Evolutionary conservation across 108 stramenopile genomes (phyloP).

Genomic region (Nitzschia inconspicua): DNA sequence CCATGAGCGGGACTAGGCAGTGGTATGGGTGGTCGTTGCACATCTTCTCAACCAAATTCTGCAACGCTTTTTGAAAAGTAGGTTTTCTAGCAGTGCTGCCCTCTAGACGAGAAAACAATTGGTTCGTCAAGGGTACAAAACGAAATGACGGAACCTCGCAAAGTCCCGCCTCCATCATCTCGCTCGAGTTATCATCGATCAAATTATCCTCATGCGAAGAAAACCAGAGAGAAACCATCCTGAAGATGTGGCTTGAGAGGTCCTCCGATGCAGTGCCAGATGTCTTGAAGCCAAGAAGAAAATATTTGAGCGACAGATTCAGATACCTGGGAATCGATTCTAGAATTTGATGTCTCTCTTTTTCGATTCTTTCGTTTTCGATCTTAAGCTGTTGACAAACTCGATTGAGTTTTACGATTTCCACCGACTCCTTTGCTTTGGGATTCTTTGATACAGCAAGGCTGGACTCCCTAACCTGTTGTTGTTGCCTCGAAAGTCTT

Average conservation of each 20-base stretch:
- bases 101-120: conserved; percentile 84
- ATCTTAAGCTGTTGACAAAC: neutral
- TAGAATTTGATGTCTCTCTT: conserved; percentile 38
- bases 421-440: neutral
- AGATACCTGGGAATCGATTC: conserved; percentile 43
- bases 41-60: conserved; percentile 57
- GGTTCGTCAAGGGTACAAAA: conserved; percentile 81
- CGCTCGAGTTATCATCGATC: conserved; percentile 3
- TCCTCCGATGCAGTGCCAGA: conserved; percentile 39
- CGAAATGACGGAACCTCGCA: conserved; percentile 59
- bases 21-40: conserved; percentile 86
- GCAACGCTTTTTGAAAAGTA: conserved; percentile 59
- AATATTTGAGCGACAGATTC: conserved; percentile 51
- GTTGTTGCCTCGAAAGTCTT: conserved; percentile 2
- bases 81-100: neutral
- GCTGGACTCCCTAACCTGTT: conserved; percentile 14
- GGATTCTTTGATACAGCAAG: neutral
- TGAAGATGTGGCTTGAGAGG: conserved; percentile 61
- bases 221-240: conserved; percentile 78
- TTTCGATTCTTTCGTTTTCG: conserved; percentile 24
- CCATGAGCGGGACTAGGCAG: conserved; percentile 73
- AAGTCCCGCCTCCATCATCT: conserved; percentile 15
- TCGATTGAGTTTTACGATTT: conserved; percentile 3
- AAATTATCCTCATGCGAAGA: conserved; percentile 29
- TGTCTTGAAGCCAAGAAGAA: conserved; percentile 47